A percentile compares a stretch with the other conserved stretches of the same genome.
Evolutionary conservation across 352 stramenopile genomes (phyloP).

Genomic region (Phytophthora kernoviae): DNA sequence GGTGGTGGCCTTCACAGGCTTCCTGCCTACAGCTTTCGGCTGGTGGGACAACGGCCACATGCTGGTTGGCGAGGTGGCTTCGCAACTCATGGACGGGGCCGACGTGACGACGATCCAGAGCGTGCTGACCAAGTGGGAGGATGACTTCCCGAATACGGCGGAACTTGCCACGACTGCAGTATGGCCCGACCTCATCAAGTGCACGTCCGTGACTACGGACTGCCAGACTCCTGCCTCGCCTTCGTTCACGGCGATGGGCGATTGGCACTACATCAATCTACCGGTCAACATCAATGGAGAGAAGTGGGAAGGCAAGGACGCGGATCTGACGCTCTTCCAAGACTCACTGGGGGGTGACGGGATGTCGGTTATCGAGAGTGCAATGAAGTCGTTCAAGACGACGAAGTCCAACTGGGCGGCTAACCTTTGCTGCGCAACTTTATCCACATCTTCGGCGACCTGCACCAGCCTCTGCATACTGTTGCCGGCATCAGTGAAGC

Average conservation of each 20-base stretch:
- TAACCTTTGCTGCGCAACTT: slow-evolving; percentile 70
- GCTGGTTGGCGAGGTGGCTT: slow-evolving; percentile 56
- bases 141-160: slow-evolving; percentile 65
- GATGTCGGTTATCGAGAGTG: slow-evolving; percentile 46
- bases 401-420: slow-evolving; percentile 68
- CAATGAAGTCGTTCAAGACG: slow-evolving; percentile 57
- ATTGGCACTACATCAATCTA: slow-evolving; percentile 79
- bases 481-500: slow-evolving; percentile 47
- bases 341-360: slow-evolving; percentile 55
- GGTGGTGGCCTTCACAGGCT: slow-evolving; percentile 9
- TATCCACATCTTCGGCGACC: slow-evolving; percentile 72
- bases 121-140: slow-evolving; percentile 49
- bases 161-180: slow-evolving; percentile 50
- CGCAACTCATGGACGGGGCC: slow-evolving; percentile 46
- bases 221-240: slow-evolving; percentile 41
- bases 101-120: slow-evolving; percentile 57
- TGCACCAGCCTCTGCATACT: slow-evolving; percentile 68
- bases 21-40: slow-evolving; percentile 28
- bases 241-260: slow-evolving; percentile 54
- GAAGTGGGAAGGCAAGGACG: slow-evolving; percentile 38
- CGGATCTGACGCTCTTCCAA: slow-evolving; percentile 55
- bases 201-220: slow-evolving; percentile 37
- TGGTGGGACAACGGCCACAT: slow-evolving; percentile 80
- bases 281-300: slow-evolving; percentile 57
- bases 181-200: slow-evolving; percentile 71